A percentile compares a stretch with the other conserved stretches of the same genome.
Evolutionary conservation across 768 basidiomycete genomes (phyloP).

Genomic region (Gelatoporia subvermispora): DNA sequence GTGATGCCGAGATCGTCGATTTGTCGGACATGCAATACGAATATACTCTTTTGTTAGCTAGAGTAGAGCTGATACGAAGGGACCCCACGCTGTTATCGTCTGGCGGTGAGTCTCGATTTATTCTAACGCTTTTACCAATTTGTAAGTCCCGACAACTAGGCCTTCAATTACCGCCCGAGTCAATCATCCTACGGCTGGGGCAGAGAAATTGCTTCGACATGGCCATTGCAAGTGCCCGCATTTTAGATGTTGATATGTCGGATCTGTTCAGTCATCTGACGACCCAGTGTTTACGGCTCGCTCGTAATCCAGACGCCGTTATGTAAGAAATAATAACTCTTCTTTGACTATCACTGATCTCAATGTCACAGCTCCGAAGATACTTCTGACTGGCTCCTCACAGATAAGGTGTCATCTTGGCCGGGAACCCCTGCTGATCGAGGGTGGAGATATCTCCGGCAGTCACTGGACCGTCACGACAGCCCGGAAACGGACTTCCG

Average conservation of each 20-base stretch:
- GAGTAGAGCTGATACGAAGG: slow-evolving; percentile 65
- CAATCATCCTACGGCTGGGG: slow-evolving; percentile 73
- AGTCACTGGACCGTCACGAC: slow-evolving; percentile 77
- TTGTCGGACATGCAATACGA: slow-evolving; percentile 77
- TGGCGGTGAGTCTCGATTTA: slow-evolving; percentile 48
- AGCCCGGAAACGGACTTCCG: slow-evolving; percentile 60
- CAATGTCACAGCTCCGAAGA: slow-evolving; percentile 53
- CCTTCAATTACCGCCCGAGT: slow-evolving; percentile 45
- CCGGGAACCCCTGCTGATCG: slow-evolving; percentile 74
- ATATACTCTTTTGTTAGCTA: slow-evolving; percentile 70
- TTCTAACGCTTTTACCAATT: not conserved
- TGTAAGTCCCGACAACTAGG: slow-evolving; percentile 15
- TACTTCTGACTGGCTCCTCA: slow-evolving; percentile 77
- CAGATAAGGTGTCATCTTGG: slow-evolving; percentile 79
- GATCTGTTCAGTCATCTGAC: slow-evolving; percentile 79
- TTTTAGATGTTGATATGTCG: slow-evolving; percentile 80
- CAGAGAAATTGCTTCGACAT: slow-evolving; percentile 75
- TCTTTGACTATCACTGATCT: slow-evolving; percentile 4
- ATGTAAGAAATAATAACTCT: slow-evolving; percentile 38
- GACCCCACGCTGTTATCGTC: slow-evolving; percentile 59
- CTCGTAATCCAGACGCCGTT: slow-evolving; percentile 53
- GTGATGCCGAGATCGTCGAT: slow-evolving; percentile 74
- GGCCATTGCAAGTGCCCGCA: slow-evolving; percentile 73
- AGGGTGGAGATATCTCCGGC: slow-evolving; percentile 86
- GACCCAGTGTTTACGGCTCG: slow-evolving; percentile 71